phyloP scores from a whole-genome alignment of 2,329 filamentous ascomycete species.

The Hypoxylon sp. region DNA sequence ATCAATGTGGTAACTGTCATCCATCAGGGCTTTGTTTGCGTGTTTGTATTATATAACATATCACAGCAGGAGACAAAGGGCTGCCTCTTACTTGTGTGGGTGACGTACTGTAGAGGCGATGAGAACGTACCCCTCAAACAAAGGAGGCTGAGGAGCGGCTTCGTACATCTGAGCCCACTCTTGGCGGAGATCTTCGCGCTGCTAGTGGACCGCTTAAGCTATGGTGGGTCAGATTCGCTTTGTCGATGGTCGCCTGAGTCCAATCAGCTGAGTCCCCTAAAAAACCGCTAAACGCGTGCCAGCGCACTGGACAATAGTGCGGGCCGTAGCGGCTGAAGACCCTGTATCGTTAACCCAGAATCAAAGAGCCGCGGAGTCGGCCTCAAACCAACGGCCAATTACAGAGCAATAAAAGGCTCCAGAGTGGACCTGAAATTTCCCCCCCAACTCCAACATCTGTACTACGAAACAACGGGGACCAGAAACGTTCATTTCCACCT shows the following conservation, averaged over 20 bases:
- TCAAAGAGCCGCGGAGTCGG: constrained; percentile 20
- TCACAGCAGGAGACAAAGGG: constrained; percentile 14
- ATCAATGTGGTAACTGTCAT: constrained; percentile 5
- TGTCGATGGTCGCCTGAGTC: constrained; percentile 11
- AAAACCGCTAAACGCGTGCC: constrained; percentile 23
- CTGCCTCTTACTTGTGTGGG: constrained; percentile 3
- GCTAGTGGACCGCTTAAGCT: constrained; percentile 27
- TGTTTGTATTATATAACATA: constrained; percentile 27
- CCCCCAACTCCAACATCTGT: constrained; percentile 24
- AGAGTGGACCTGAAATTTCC: constrained; percentile 5
- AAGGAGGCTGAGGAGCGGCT: constrained; percentile 19
- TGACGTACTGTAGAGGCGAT: constrained; percentile 15
- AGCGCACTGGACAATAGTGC: constrained; percentile 33
- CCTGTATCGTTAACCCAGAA: constrained; percentile 20
- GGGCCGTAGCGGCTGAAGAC: constrained; percentile 35
- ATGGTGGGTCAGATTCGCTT: constrained; percentile 8
- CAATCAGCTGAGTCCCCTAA: constrained; percentile 14
- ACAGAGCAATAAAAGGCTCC: constrained; percentile 5
- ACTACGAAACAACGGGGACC: constrained; percentile 11
- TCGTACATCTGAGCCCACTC: constrained; percentile 24
- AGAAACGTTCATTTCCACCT: constrained; percentile 28
- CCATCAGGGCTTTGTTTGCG: constrained; percentile 21
- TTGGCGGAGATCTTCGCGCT: not conserved
- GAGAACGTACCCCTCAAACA: constrained; percentile 13
- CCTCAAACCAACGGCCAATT: constrained; percentile 22